A percentile compares a stretch with the other conserved stretches of the same genome.
phyloP scores from a whole-genome alignment of 202 grass and related monocot species.

The Carex arenaria region DNA sequence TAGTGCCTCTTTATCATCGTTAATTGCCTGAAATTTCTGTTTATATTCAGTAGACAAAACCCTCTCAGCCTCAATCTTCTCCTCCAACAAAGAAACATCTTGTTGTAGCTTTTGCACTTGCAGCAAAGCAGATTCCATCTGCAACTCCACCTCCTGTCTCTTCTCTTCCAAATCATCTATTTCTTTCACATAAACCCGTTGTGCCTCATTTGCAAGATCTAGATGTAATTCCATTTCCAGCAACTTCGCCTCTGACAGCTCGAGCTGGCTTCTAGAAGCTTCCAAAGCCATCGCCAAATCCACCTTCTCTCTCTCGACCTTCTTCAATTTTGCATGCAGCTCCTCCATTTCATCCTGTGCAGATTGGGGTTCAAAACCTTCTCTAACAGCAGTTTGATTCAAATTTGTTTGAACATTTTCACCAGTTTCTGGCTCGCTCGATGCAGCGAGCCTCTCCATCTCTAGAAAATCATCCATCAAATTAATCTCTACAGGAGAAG shows the following conservation, averaged over 20 bases:
- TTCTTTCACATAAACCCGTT: slow-evolving; percentile 33
- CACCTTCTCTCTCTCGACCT: slow-evolving; percentile 56
- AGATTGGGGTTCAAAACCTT: slow-evolving; percentile 30
- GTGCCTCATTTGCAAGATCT: slow-evolving; percentile 53
- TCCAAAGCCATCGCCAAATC: slow-evolving; percentile 46
- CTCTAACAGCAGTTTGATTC: slow-evolving; percentile 29
- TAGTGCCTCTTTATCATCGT: slow-evolving; percentile 44
- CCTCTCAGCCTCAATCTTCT: slow-evolving; percentile 48
- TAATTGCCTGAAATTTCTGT: slow-evolving; percentile 38
- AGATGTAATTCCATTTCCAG: slow-evolving; percentile 52
- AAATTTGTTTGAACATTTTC: slow-evolving; percentile 44
- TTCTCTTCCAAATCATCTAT: slow-evolving; percentile 38
- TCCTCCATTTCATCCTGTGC: slow-evolving; percentile 36
- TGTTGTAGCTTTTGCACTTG: slow-evolving; percentile 42
- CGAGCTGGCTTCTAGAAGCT: slow-evolving; percentile 47
- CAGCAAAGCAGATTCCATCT: slow-evolving; percentile 42
- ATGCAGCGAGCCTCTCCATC: slow-evolving; percentile 86
- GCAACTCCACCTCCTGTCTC: slow-evolving; percentile 53
- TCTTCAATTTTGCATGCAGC: slow-evolving; percentile 40
- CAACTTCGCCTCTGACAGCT: slow-evolving; percentile 49
- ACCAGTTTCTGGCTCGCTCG: slow-evolving; percentile 48
- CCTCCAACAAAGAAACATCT: slow-evolving; percentile 44
- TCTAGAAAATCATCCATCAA: slow-evolving; percentile 98
- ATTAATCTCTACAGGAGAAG: slow-evolving; percentile 56
- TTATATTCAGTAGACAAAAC: slow-evolving; percentile 39